Percentiles rank a stretch among this genome's conserved stretches.
phyloP scores from a whole-genome alignment of 345 rosid genomes.

The Firmiana major region DNA sequence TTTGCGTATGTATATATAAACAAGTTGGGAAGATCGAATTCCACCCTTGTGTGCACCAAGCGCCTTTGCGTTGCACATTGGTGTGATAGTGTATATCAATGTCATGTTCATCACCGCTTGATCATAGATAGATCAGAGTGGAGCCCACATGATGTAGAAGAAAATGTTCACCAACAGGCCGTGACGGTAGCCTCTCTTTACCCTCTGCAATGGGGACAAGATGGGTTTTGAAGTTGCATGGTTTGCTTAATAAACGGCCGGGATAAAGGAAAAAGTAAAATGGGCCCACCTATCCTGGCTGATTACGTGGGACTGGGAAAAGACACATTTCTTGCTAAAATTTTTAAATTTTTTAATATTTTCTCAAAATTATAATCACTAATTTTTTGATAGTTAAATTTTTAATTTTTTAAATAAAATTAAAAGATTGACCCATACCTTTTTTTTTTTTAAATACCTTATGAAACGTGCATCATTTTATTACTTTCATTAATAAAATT shows the following conservation, averaged over 20 bases:
- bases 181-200: background rate
- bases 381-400: too few species aligned
- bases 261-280: background rate
- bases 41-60: constrained; percentile 5
- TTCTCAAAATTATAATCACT: too few species aligned
- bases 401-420: too few species aligned
- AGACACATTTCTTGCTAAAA: too few species aligned
- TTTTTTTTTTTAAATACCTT: too few species aligned
- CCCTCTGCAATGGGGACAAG: background rate
- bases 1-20: background rate
- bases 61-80: background rate
- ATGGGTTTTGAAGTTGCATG: too few species aligned
- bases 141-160: background rate
- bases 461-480: too few species aligned
- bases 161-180: background rate
- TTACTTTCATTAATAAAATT: too few species aligned
- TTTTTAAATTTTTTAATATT: too few species aligned
- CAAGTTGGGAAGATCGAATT: background rate
- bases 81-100: background rate
- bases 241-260: too few species aligned
- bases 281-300: background rate
- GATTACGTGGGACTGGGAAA: background rate
- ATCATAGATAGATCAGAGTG: background rate
- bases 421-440: too few species aligned
- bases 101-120: background rate